A percentile compares a stretch with the other conserved stretches of the same genome.
Conservation (phyloP, 345 rosid genomes). For the Corchorus olitorius region DNA sequence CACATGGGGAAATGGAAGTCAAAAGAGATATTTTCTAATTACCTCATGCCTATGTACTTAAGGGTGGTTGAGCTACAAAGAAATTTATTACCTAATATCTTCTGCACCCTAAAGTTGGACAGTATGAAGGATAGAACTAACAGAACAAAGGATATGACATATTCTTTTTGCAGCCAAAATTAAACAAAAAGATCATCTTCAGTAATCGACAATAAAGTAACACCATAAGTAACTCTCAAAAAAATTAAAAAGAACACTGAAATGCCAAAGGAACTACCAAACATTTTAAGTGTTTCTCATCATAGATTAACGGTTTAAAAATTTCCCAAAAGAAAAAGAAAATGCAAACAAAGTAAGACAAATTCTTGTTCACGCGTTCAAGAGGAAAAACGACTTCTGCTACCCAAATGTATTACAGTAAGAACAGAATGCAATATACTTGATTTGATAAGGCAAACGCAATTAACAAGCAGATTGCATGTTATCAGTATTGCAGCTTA, state of each 20-base stretch:
- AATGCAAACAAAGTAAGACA: background rate
- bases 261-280: background rate
- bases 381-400: background rate
- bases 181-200: background rate
- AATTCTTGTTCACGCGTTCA: background rate
- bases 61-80: background rate
- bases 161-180: background rate
- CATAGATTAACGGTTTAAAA: background rate
- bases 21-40: background rate
- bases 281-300: background rate
- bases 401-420: background rate
- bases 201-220: background rate
- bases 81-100: background rate
- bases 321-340: background rate
- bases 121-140: background rate
- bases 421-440: background rate
- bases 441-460: background rate
- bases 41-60: background rate
- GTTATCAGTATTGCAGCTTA: background rate
- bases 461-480: background rate
- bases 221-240: no score
- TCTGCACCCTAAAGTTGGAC: slow-evolving; percentile 12
- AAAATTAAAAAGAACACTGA: background rate
- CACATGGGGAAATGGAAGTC: background rate
- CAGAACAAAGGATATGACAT: background rate